A percentile compares a stretch with the other conserved stretches of the same genome.
These are phyloP conservation scores for Aegilops umbellulata DNA, from an alignment of 176 grass and related monocot species.

Conservation along the genomic window DNA sequence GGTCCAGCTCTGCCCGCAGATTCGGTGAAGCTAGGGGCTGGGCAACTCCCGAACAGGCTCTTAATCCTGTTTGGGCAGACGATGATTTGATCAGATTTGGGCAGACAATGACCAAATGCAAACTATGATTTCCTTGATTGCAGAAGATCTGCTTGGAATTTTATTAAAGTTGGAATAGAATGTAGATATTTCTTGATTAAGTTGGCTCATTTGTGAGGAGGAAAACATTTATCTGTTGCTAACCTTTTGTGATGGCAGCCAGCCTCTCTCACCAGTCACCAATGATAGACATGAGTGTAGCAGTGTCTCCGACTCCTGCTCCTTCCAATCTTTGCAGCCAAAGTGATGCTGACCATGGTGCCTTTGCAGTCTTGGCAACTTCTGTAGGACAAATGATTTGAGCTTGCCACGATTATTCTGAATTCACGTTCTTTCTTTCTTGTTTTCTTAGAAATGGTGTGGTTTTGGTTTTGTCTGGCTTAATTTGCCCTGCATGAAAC, in stretches of 20 bases:
- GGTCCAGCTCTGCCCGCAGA: too few species aligned
- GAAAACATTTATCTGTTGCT: background rate
- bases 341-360: background rate
- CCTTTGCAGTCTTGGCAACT: background rate
- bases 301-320: background rate
- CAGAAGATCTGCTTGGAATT: constrained; percentile 9
- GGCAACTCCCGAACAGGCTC: too few species aligned
- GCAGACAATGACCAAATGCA: background rate
- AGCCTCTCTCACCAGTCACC: background rate
- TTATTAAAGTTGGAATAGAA: background rate
- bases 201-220: background rate
- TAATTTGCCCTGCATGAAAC: background rate
- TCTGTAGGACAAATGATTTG: background rate
- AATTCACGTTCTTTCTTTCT: background rate
- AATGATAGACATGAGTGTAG: background rate
- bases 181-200: background rate
- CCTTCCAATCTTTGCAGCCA: constrained; percentile 17
- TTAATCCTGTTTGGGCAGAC: too few species aligned
- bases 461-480: background rate
- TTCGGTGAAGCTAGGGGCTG: too few species aligned
- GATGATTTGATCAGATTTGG: too few species aligned
- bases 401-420: background rate
- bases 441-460: background rate
- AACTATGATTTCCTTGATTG: background rate
- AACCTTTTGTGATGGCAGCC: background rate